Evolutionary conservation across 2,329 filamentous ascomycete genomes (phyloP).

Genomic region (Amauroascus niger): DNA sequence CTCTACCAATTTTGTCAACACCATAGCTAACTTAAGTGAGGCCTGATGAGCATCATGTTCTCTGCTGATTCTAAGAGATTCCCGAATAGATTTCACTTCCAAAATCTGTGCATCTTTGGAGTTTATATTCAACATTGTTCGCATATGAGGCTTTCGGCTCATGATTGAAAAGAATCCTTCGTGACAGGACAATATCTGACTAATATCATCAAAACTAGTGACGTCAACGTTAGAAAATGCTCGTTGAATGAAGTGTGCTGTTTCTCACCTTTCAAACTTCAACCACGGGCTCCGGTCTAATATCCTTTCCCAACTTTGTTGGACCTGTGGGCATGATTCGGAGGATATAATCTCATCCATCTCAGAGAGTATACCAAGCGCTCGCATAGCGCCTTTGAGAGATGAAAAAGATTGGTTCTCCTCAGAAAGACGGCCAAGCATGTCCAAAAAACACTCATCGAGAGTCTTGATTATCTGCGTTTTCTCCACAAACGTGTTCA

Average conservation of each 20-base stretch:
- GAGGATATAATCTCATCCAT: slow-evolving; percentile 66
- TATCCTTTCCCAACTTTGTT: slow-evolving; percentile 54
- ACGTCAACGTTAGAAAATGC: neutral
- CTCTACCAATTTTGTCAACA: slow-evolving; percentile 65
- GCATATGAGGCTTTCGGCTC: slow-evolving; percentile 57
- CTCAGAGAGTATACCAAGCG: slow-evolving; percentile 66
- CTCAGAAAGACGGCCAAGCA: slow-evolving; percentile 34
- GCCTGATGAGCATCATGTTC: slow-evolving; percentile 77
- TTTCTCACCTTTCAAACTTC: slow-evolving; percentile 60
- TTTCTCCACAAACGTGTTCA: slow-evolving; percentile 57
- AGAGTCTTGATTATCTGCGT: slow-evolving; percentile 48
- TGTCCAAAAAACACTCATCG: slow-evolving; percentile 49
- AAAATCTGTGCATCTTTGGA: slow-evolving; percentile 56
- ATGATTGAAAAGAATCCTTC: slow-evolving; percentile 74
- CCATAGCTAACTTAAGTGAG: slow-evolving; percentile 73
- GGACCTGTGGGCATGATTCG: slow-evolving; percentile 50
- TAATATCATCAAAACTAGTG: slow-evolving; percentile 51
- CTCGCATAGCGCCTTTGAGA: slow-evolving; percentile 51
- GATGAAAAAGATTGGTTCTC: slow-evolving; percentile 32
- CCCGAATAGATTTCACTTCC: slow-evolving; percentile 66
- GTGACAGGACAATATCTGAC: slow-evolving; percentile 69
- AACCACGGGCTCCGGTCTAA: slow-evolving; percentile 65
- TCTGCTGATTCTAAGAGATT: slow-evolving; percentile 64
- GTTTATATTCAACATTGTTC: slow-evolving; percentile 51
- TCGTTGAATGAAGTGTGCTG: neutral